These are phyloP conservation scores for Fusarium sulawesiense DNA, from an alignment of 2,329 filamentous ascomycete genomes.

Conservation along the genomic window DNA sequence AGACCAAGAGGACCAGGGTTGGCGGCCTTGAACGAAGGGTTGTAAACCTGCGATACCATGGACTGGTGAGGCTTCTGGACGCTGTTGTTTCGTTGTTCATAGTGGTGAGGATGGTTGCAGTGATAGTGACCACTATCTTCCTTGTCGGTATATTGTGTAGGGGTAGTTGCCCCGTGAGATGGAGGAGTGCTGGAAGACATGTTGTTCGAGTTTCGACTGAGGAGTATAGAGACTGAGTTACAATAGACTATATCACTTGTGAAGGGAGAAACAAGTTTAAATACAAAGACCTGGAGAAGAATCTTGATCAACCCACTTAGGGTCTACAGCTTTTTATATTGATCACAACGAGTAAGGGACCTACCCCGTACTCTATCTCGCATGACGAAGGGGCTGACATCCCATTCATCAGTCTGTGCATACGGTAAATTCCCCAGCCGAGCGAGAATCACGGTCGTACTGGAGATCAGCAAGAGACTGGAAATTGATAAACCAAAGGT, in stretches of 20 bases:
- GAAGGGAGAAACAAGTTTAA: background rate
- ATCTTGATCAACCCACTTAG: slow-evolving; percentile 9
- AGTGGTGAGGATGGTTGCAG: slow-evolving; percentile 29
- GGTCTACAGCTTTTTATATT: slow-evolving; percentile 28
- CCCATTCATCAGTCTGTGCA: slow-evolving; percentile 11
- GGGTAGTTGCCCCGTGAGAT: slow-evolving; percentile 43
- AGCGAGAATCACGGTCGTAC: background rate
- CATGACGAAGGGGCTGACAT: slow-evolving; percentile 24
- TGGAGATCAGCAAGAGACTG: slow-evolving; percentile 20
- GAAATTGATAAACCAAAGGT: slow-evolving; percentile 13
- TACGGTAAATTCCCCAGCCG: slow-evolving; percentile 8
- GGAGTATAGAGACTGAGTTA: background rate
- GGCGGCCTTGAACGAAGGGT: slow-evolving; percentile 59
- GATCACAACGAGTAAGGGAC: slow-evolving; percentile 7
- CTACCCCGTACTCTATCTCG: slow-evolving; percentile 29
- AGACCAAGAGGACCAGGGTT: slow-evolving; percentile 71
- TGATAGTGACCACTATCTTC: slow-evolving; percentile 29
- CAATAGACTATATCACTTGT: background rate
- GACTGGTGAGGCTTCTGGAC: slow-evolving; percentile 48
- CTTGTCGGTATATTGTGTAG: slow-evolving; percentile 42
- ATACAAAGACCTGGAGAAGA: slow-evolving; percentile 5
- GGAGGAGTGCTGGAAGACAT: slow-evolving; percentile 40
- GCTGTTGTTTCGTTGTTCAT: slow-evolving; percentile 21
- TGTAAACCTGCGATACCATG: slow-evolving; percentile 51
- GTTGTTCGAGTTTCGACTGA: background rate